phyloP scores from a whole-genome alignment of 2,329 filamentous ascomycete species.

The Pseudomassariella vexata region DNA sequence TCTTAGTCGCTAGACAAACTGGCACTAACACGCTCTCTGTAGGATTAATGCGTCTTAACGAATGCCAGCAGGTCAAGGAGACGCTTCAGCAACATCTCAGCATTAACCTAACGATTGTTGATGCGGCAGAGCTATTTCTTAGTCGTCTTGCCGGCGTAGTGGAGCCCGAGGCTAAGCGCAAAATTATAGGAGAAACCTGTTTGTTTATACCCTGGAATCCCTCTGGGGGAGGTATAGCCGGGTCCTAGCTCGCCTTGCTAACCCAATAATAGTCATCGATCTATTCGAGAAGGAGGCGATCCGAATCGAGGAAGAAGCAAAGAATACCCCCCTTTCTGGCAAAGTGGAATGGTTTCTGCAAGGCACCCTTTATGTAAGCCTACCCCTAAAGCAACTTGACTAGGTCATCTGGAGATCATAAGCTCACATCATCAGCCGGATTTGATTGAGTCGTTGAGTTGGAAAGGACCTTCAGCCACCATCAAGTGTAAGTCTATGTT shows the following conservation, averaged over 20 bases:
- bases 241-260: conserved; percentile 5
- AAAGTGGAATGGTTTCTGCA: conserved; percentile 84
- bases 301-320: conserved; percentile 64
- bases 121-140: conserved; percentile 76
- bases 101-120: conserved; percentile 85
- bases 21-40: conserved; percentile 15
- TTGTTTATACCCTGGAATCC: conserved; percentile 14
- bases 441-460: conserved; percentile 40
- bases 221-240: too few species aligned
- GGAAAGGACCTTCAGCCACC: conserved; percentile 43
- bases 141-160: conserved; percentile 65
- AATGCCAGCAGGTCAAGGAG: conserved; percentile 75
- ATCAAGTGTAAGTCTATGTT: conserved; percentile 32
- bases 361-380: conserved; percentile 63
- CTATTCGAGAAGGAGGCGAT: conserved; percentile 75
- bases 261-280: conserved; percentile 61
- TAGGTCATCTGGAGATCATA: too few species aligned
- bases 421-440: conserved; percentile 50
- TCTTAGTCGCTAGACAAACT: too few species aligned
- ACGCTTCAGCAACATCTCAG: conserved; percentile 73
- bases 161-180: conserved; percentile 82
- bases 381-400: too few species aligned
- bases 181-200: conserved; percentile 78
- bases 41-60: conserved; percentile 82
- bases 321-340: conserved; percentile 60